Conservation (phyloP, 116 monocot genomes). For the Trichopus zeylanicus region DNA sequence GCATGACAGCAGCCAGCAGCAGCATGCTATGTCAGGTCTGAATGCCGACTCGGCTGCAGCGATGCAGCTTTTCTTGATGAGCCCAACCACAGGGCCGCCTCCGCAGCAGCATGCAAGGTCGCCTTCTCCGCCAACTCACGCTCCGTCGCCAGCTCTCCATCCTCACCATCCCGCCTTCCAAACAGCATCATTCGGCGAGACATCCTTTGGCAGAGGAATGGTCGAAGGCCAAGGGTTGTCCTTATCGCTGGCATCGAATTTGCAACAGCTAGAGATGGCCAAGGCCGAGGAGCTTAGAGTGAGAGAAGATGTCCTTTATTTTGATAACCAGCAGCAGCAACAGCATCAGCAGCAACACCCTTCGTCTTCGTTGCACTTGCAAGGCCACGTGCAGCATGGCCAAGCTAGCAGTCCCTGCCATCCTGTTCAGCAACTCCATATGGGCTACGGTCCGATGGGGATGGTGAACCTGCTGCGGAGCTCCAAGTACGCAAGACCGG, state of each 20-base stretch:
- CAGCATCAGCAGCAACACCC: constrained; percentile 17
- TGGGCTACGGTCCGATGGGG: constrained; percentile 36
- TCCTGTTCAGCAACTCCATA: constrained; percentile 22
- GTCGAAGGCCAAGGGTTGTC: constrained; percentile 65
- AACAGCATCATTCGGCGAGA: constrained; percentile 16
- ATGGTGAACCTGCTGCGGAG: constrained; percentile 40
- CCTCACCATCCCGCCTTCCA: constrained; percentile 35
- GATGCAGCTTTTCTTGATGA: constrained; percentile 84
- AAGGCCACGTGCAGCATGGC: constrained; percentile 15
- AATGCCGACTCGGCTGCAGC: constrained; percentile 57
- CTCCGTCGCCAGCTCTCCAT: constrained; percentile 10
- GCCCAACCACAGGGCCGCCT: constrained; percentile 23
- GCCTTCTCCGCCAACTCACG: constrained; percentile 30
- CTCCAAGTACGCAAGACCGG: constrained; percentile 60
- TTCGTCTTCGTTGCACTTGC: constrained; percentile 15
- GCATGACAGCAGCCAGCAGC: constrained; percentile 8
- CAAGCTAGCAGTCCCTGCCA: constrained; percentile 5
- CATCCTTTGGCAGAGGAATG: constrained; percentile 20
- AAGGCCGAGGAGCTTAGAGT: constrained; percentile 62
- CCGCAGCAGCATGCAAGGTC: constrained; percentile 26
- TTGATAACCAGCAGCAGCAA: constrained; percentile 22
- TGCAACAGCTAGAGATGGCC: constrained; percentile 69
- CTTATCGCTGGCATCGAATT: constrained; percentile 61
- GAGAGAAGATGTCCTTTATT: constrained; percentile 52
- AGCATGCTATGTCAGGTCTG: constrained; percentile 18